Conservation (phyloP, 805 yeast genomes). For the Candida piceae region DNA sequence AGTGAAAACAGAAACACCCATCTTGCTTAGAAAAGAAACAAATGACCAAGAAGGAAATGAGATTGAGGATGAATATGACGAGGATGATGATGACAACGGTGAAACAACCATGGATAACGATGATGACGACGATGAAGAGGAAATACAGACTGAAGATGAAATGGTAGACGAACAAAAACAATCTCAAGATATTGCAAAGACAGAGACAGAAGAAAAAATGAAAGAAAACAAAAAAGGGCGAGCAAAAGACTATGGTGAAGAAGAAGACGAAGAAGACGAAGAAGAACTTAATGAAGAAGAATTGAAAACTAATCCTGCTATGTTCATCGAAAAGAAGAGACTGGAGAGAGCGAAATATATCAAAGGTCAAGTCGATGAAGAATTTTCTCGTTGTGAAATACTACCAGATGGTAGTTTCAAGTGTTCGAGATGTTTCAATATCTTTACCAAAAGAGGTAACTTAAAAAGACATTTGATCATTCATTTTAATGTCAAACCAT, state of each 20-base stretch:
- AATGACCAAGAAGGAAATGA: conserved; percentile 2
- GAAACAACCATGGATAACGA: not conserved
- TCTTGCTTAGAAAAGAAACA: too few species aligned
- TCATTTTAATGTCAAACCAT: conserved; percentile 21
- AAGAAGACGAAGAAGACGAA: too few species aligned
- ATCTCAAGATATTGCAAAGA: too few species aligned
- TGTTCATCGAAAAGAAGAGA: not conserved
- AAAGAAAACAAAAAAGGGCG: too few species aligned
- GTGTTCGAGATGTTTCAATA: conserved; percentile 18
- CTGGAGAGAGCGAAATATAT: conserved; percentile 4
- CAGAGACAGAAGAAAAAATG: not conserved
- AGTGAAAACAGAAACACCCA: too few species aligned
- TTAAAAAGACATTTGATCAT: conserved; percentile 21
- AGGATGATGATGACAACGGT: not conserved
- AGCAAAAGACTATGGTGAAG: too few species aligned
- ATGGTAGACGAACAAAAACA: too few species aligned
- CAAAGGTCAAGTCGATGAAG: conserved; percentile 15
- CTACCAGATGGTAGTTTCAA: conserved; percentile 15
- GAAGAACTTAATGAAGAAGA: too few species aligned
- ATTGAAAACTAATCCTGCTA: too few species aligned
- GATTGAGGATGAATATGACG: not conserved
- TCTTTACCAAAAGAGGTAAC: conserved; percentile 23
- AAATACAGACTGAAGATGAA: not conserved
- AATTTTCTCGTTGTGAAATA: conserved; percentile 17
- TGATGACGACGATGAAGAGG: conserved; percentile 1